phyloP scores from a whole-genome alignment of 2,329 filamentous ascomycete species.

The Kalaharituber pfeilii region DNA sequence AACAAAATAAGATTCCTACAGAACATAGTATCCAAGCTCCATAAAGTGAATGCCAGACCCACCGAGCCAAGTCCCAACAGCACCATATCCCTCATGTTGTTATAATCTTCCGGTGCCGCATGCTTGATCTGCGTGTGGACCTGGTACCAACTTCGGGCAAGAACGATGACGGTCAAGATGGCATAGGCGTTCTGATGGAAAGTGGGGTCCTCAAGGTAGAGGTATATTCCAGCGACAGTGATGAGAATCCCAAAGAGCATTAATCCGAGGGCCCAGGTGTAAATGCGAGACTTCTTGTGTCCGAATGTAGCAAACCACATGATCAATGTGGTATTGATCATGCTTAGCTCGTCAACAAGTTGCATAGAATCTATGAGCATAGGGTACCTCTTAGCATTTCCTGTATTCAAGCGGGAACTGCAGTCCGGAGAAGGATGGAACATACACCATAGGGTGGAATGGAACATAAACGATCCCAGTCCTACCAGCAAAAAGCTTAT shows the following conservation, averaged over 20 bases:
- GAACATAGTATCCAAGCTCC: slow-evolving; percentile 64
- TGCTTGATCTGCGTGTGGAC: slow-evolving; percentile 47
- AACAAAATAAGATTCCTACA: slow-evolving; percentile 48
- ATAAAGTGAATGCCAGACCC: slow-evolving; percentile 55
- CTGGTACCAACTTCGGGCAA: slow-evolving; percentile 57
- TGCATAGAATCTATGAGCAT: slow-evolving; percentile 38
- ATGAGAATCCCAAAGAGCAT: slow-evolving; percentile 39
- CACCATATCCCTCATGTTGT: slow-evolving; percentile 62
- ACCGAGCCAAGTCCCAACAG: slow-evolving; percentile 51
- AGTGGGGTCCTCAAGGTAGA: slow-evolving; percentile 60
- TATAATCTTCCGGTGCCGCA: slow-evolving; percentile 36
- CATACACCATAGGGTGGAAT: slow-evolving; percentile 40
- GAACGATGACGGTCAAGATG: slow-evolving; percentile 49
- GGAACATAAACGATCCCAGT: slow-evolving; percentile 40
- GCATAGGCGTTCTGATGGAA: slow-evolving; percentile 74
- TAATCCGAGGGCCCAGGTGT: slow-evolving; percentile 39
- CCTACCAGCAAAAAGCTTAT: slow-evolving; percentile 39
- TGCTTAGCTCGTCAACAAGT: slow-evolving; percentile 42
- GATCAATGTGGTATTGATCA: slow-evolving; percentile 43
- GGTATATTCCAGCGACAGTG: slow-evolving; percentile 66
- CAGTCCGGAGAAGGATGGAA: slow-evolving; percentile 7
- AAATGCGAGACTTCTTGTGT: slow-evolving; percentile 40
- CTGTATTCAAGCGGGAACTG: not conserved
- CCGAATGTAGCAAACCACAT: slow-evolving; percentile 53
- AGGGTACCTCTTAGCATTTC: slow-evolving; percentile 1